Conservation (phyloP, 331 rosid genomes). For the Quercus lobata region DNA sequence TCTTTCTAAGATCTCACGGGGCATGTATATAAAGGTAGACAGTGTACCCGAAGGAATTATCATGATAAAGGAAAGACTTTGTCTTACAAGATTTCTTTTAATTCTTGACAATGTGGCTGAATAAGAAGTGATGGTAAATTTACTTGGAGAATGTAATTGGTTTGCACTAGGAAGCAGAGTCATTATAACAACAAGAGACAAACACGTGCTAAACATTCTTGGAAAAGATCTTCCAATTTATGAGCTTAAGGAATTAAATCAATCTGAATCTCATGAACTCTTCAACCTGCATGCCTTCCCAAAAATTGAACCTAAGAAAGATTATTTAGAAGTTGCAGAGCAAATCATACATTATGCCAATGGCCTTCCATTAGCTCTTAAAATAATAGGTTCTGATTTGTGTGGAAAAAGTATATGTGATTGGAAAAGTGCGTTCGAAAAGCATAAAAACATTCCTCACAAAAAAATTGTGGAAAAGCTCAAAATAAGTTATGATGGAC, state of each 20-base stretch:
- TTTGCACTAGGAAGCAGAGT: conserved; percentile 1
- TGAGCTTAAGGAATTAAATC: background rate
- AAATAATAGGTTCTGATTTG: too few species aligned
- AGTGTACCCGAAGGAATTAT: too few species aligned
- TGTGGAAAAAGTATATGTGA: background rate
- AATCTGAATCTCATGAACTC: background rate
- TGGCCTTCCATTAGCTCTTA: too few species aligned
- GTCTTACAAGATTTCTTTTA: background rate
- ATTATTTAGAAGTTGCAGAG: too few species aligned
- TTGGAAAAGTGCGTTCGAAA: background rate
- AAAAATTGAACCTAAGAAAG: too few species aligned
- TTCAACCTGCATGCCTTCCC: background rate
- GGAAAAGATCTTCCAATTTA: background rate
- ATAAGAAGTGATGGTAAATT: background rate
- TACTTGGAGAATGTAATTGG: conserved; percentile 15
- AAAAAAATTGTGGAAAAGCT: background rate
- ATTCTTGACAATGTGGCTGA: conserved; percentile 14
- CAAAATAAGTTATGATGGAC: background rate
- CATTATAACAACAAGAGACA: conserved; percentile 3
- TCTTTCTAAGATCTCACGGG: too few species aligned
- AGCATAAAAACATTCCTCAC: background rate
- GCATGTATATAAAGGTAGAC: rapidly evolving
- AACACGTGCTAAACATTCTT: background rate
- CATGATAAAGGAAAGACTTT: background rate
- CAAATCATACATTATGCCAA: too few species aligned